phyloP scores from a whole-genome alignment of 2,329 filamentous ascomycete species.

The Colletotrichum sp. region DNA sequence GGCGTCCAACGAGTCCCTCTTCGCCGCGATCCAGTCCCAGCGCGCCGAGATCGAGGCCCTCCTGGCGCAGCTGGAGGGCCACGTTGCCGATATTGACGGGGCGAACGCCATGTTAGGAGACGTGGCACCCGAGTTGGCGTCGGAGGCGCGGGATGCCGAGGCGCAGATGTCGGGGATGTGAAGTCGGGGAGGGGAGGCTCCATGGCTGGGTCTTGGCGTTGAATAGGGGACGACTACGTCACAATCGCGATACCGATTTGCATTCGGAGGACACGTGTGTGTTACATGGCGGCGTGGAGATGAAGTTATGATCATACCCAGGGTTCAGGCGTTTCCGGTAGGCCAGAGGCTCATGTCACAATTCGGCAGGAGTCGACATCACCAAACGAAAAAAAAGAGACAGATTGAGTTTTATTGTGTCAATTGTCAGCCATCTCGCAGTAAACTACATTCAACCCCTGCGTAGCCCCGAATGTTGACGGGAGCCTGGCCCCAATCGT shows the following conservation, averaged over 20 bases:
- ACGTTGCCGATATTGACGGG: slow-evolving; percentile 58
- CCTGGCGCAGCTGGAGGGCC: slow-evolving; percentile 53
- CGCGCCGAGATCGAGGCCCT: slow-evolving; percentile 59
- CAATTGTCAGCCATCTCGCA: neutral
- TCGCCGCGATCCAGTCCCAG: slow-evolving; percentile 57
- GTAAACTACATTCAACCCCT: neutral
- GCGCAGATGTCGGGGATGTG: slow-evolving; percentile 38
- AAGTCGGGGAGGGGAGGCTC: too few species aligned
- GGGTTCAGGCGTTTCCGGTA: neutral
- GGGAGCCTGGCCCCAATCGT: neutral
- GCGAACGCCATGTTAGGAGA: slow-evolving; percentile 55
- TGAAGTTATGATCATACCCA: neutral
- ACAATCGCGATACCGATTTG: neutral
- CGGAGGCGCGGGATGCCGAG: slow-evolving; percentile 53
- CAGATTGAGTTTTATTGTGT: neutral
- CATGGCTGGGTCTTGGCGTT: neutral
- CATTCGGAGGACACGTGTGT: neutral
- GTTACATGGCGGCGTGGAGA: neutral
- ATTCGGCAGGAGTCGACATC: neutral
- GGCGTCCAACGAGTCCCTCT: slow-evolving; percentile 60
- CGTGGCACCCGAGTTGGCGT: slow-evolving; percentile 52
- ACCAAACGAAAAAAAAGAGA: neutral
- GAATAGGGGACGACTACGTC: neutral
- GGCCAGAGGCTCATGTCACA: neutral
- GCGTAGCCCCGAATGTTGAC: neutral